These are phyloP conservation scores for Sphagnum tenellum DNA, from an alignment of 225 moss, liverwort and hornwort species.

Conservation along the genomic window DNA sequence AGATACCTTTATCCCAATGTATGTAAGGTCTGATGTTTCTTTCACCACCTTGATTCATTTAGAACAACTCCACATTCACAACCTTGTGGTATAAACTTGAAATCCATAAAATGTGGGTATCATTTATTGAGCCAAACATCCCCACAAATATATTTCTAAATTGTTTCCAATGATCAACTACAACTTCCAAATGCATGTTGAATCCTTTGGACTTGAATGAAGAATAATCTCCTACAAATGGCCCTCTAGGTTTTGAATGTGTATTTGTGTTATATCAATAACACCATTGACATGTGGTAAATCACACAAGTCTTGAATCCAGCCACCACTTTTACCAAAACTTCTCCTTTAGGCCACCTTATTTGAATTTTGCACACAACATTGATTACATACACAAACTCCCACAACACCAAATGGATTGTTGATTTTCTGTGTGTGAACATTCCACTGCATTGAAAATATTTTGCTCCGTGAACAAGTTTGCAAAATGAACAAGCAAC, in stretches of 20 bases:
- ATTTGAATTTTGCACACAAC: background rate
- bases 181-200: background rate
- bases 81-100: no score
- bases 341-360: background rate
- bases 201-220: background rate
- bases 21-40: no score
- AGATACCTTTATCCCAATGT: no score
- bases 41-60: no score
- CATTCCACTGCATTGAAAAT: background rate
- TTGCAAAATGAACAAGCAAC: background rate
- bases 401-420: background rate
- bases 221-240: background rate
- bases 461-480: background rate
- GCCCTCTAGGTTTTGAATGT: no score
- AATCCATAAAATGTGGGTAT: no score
- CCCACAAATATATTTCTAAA: background rate
- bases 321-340: background rate
- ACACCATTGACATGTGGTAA: background rate
- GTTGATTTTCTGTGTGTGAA: background rate
- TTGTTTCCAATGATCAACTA: constrained; percentile 1
- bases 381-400: constrained; percentile 1
- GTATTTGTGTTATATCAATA: background rate
- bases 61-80: no score
- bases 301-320: background rate
- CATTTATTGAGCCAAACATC: no score